phyloP scores from a whole-genome alignment of 768 basidiomycete species.

The Tephrocybe sp. region DNA sequence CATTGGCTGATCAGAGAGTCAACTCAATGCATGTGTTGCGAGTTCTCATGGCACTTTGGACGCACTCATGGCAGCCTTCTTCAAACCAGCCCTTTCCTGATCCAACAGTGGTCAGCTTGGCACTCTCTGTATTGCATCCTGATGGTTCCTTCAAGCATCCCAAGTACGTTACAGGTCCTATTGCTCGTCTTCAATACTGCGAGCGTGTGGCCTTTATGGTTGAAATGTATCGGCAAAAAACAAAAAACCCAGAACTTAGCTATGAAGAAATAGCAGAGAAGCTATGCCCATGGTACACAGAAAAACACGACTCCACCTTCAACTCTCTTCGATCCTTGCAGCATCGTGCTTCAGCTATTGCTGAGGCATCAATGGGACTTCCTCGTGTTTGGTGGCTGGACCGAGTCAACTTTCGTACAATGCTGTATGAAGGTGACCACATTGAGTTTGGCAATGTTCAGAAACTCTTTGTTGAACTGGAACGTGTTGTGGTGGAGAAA shows the following conservation, averaged over 20 bases:
- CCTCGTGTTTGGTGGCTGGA: constrained; percentile 22
- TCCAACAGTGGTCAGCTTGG: constrained; percentile 18
- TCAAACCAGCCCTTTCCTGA: constrained; percentile 2
- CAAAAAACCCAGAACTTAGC: not conserved
- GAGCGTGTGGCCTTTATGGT: constrained; percentile 7
- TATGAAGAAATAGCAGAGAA: not conserved
- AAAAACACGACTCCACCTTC: constrained; percentile 19
- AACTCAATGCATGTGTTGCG: no score
- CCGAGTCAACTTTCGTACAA: constrained; percentile 1
- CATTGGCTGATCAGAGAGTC: no score
- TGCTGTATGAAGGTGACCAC: constrained; percentile 19
- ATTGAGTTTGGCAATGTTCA: constrained; percentile 9
- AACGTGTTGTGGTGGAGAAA: constrained; percentile 8
- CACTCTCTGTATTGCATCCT: constrained; percentile 3
- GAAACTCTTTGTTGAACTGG: constrained; percentile 9
- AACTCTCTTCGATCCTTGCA: constrained; percentile 16
- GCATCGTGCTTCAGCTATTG: constrained; percentile 19
- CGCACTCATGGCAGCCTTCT: not conserved
- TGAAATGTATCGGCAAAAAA: constrained; percentile 3
- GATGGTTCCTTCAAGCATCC: constrained; percentile 3
- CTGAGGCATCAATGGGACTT: constrained; percentile 7
- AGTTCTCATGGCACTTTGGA: no score
- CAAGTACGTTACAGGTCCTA: constrained; percentile 5
- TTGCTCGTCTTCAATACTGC: constrained; percentile 7
- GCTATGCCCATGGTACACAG: constrained; percentile 2